Percentiles rank a stretch among this genome's conserved stretches.
Evolutionary conservation across 1,284 basidiomycete genomes (phyloP).

Genomic region (Moesziomyces aphidis): DNA sequence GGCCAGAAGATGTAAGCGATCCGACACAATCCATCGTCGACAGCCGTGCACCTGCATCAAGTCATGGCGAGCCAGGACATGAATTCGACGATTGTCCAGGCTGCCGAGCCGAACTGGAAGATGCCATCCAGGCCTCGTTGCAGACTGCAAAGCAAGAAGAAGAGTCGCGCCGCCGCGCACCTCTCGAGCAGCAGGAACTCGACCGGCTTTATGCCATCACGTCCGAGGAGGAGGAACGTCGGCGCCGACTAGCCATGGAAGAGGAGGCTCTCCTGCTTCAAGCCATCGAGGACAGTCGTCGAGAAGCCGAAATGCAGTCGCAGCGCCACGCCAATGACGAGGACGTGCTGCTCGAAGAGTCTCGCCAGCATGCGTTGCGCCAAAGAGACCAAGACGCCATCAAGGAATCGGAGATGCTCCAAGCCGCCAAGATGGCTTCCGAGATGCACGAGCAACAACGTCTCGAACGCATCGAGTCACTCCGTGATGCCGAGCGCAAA

Average conservation of each 20-base stretch:
- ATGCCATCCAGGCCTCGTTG: constrained; percentile 44
- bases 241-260: constrained; percentile 28
- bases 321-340: constrained; percentile 21
- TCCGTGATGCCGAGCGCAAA: constrained; percentile 35
- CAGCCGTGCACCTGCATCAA: background rate
- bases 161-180: constrained; percentile 15
- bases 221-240: constrained; percentile 26
- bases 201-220: constrained; percentile 25
- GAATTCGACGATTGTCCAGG: constrained; percentile 44
- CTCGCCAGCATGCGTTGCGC: constrained; percentile 34
- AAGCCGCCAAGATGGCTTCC: constrained; percentile 32
- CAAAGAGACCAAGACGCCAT: constrained; percentile 19
- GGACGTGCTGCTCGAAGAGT: constrained; percentile 33
- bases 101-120: constrained; percentile 44
- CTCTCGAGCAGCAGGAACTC: constrained; percentile 30
- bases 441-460: constrained; percentile 14
- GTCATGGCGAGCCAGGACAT: constrained; percentile 21
- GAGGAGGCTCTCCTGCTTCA: constrained; percentile 35
- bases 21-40: background rate
- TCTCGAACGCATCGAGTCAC: constrained; percentile 10
- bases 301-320: constrained; percentile 29
- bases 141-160: constrained; percentile 32
- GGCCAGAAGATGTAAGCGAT: background rate
- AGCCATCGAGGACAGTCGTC: constrained; percentile 37
- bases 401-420: constrained; percentile 29